Evolutionary conservation across 805 yeast genomes (phyloP).

Genomic region (Saturnispora sanitii): DNA sequence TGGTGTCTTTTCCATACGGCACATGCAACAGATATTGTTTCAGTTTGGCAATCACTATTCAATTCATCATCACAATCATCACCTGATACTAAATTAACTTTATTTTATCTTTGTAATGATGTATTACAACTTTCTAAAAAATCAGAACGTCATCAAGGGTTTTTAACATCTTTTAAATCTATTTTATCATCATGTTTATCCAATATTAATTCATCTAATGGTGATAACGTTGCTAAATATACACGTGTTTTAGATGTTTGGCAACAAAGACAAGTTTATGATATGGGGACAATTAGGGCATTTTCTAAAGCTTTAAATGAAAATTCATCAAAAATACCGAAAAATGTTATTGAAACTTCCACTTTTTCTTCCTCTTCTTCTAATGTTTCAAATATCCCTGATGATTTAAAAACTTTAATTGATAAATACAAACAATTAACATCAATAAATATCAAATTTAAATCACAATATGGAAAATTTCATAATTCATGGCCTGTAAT

Average conservation of each 20-base stretch:
- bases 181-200: constrained; percentile 36
- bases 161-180: constrained; percentile 45
- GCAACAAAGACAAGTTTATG: constrained; percentile 44
- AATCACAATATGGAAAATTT: constrained; percentile 23
- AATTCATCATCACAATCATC: constrained; percentile 33
- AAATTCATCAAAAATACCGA: neutral
- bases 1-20: constrained; percentile 63
- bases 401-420: constrained; percentile 5
- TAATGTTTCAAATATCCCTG: constrained; percentile 1
- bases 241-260: constrained; percentile 46
- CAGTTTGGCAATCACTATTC: constrained; percentile 11
- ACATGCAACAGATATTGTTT: constrained; percentile 39
- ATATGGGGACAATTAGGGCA: constrained; percentile 15
- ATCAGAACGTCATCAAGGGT: constrained; percentile 40
- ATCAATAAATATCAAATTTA: constrained; percentile 3
- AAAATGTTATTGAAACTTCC: neutral
- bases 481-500: constrained; percentile 4
- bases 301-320: constrained; percentile 8
- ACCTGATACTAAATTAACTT: constrained; percentile 20
- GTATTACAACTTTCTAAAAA: constrained; percentile 71
- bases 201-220: neutral
- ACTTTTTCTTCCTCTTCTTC: neutral
- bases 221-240: constrained; percentile 29
- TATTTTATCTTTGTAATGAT: constrained; percentile 70
- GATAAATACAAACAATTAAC: constrained; percentile 6